Conservation (phyloP, 257 asterid genomes). For the Solanum appendiculatum region DNA sequence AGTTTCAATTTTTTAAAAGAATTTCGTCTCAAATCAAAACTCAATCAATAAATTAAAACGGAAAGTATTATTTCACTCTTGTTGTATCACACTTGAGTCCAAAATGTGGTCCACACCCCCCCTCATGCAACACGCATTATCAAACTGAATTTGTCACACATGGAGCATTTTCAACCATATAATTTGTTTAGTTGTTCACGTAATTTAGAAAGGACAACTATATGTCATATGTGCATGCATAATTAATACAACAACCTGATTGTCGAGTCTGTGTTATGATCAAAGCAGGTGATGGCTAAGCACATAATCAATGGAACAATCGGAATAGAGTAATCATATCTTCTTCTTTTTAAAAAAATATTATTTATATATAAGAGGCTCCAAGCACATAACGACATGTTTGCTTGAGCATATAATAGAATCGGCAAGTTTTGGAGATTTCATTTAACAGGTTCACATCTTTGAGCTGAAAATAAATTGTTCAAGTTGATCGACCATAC, state of each 20-base stretch:
- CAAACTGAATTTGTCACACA: not conserved
- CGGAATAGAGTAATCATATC: not conserved
- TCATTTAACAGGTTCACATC: not conserved
- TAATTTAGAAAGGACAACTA: not conserved
- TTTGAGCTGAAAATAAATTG: not conserved
- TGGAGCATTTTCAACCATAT: not conserved
- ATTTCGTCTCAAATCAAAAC: no score
- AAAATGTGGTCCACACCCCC: not conserved
- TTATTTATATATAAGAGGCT: not conserved
- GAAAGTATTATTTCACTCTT: not conserved
- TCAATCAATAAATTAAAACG: no score
- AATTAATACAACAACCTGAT: not conserved
- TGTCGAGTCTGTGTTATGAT: not conserved
- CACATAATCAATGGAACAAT: not conserved
- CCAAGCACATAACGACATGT: not conserved
- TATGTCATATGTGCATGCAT: not conserved
- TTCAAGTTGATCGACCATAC: not conserved
- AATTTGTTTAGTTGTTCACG: not conserved
- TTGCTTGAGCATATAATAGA: not conserved
- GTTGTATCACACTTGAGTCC: no score
- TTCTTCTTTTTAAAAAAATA: no score
- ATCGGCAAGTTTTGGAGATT: not conserved
- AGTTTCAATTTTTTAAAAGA: no score
- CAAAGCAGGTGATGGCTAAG: not conserved
- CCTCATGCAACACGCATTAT: not conserved